Evolutionary conservation across 2,329 filamentous ascomycete species (phyloP).

Genomic region (Ascochyta rabiei): DNA sequence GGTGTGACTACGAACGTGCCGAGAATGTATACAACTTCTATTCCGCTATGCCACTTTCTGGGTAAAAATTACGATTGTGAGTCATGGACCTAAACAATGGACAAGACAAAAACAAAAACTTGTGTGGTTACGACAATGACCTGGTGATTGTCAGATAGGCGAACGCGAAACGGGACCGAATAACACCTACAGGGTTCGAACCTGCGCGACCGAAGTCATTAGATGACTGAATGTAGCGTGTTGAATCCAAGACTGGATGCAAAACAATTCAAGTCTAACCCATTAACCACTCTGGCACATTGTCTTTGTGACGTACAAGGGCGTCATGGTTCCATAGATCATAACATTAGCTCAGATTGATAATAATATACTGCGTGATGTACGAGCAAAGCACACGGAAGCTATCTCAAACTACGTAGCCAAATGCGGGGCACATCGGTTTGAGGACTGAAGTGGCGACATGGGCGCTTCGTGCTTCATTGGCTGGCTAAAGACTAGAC

Average conservation of each 20-base stretch:
- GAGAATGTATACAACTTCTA: no score
- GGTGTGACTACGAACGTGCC: no score
- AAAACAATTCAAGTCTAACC: slow-evolving; percentile 49
- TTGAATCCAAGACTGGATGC: not conserved
- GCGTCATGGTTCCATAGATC: not conserved
- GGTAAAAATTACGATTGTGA: no score
- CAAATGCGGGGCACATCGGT: not conserved
- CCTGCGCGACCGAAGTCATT: slow-evolving; percentile 51
- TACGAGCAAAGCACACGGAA: no score
- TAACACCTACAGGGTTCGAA: slow-evolving; percentile 47
- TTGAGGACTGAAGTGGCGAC: not conserved
- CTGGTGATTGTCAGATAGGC: no score
- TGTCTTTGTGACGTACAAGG: slow-evolving; percentile 24
- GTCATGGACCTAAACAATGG: no score
- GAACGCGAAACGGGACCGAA: not conserved
- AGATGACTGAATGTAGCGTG: slow-evolving; percentile 41
- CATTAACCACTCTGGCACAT: slow-evolving; percentile 52
- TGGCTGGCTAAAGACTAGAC: slow-evolving; percentile 36
- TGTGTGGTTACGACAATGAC: not conserved
- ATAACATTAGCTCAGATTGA: not conserved
- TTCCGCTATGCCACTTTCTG: no score
- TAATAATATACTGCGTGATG: no score
- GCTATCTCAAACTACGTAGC: no score
- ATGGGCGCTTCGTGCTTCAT: not conserved
- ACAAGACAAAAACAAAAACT: no score